These are phyloP conservation scores for Alternaria rosae DNA, from an alignment of 2,329 filamentous ascomycete species.

Conservation along the genomic window DNA sequence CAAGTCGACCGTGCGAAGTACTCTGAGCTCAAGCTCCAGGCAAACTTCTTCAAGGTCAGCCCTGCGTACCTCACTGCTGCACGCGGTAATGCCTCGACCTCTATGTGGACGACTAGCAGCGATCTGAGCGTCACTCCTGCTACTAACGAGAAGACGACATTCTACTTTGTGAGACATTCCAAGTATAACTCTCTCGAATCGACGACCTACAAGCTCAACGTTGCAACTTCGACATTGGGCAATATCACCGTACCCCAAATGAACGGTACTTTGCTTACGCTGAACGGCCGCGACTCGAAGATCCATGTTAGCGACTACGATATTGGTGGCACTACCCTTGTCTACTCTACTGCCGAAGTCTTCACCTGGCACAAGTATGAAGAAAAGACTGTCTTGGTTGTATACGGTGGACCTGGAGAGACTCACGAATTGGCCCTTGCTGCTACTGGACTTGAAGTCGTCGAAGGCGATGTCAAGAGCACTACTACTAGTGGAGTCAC, in stretches of 20 bases:
- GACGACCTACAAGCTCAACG: slow-evolving; percentile 68
- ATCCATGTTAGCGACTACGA: slow-evolving; percentile 73
- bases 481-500: slow-evolving; percentile 54
- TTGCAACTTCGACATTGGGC: slow-evolving; percentile 66
- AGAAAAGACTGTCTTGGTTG: slow-evolving; percentile 65
- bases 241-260: slow-evolving; percentile 66
- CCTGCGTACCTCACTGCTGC: slow-evolving; percentile 69
- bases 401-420: slow-evolving; percentile 70
- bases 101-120: slow-evolving; percentile 48
- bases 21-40: slow-evolving; percentile 77
- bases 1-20: slow-evolving; percentile 77
- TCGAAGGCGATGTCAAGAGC: slow-evolving; percentile 54
- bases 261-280: slow-evolving; percentile 60
- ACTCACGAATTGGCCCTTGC: slow-evolving; percentile 67
- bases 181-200: slow-evolving; percentile 67
- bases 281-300: slow-evolving; percentile 71
- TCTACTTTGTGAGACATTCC: slow-evolving; percentile 71
- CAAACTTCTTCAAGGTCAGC: slow-evolving; percentile 76
- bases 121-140: slow-evolving; percentile 69
- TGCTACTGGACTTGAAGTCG: slow-evolving; percentile 43
- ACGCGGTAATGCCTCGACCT: slow-evolving; percentile 40
- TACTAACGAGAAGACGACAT: slow-evolving; percentile 63
- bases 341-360: slow-evolving; percentile 75
- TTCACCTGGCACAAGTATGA: slow-evolving; percentile 71
- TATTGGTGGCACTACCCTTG: slow-evolving; percentile 64